Evolutionary conservation across 805 yeast genomes (phyloP).

Genomic region (Yarrowia sp.): DNA sequence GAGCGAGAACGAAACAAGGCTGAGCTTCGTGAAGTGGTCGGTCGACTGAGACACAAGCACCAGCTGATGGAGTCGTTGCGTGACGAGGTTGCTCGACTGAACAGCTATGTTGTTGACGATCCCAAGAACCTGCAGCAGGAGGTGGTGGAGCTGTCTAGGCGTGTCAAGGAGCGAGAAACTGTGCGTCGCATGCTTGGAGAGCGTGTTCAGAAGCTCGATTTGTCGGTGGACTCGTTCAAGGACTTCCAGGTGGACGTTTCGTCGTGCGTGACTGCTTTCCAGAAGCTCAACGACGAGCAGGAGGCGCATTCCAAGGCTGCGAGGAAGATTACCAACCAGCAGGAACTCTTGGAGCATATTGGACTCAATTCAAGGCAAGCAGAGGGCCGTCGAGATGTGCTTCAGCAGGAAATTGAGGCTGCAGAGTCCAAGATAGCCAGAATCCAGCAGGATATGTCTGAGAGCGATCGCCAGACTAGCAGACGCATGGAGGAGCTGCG

Average conservation of each 20-base stretch:
- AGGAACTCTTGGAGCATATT: constrained; percentile 1
- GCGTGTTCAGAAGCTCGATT: constrained; percentile 14
- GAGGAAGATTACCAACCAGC: not conserved
- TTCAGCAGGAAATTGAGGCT: constrained; percentile 3
- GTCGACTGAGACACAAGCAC: not conserved
- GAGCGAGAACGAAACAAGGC: constrained; percentile 7
- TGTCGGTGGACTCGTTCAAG: constrained; percentile 20
- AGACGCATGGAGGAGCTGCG: constrained; percentile 13
- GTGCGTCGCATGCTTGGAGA: not conserved
- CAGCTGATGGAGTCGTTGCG: constrained; percentile 17
- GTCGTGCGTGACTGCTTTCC: constrained; percentile 4
- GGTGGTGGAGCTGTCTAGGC: not conserved
- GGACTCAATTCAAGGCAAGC: not conserved
- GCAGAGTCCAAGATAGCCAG: constrained; percentile 12
- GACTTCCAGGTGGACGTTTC: constrained; percentile 20
- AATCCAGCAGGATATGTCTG: constrained; percentile 13
- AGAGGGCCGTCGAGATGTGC: not conserved
- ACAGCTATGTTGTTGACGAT: constrained; percentile 5
- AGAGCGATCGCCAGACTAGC: not conserved
- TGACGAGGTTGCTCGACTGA: not conserved
- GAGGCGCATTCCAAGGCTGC: not conserved
- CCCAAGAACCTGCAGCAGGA: not conserved
- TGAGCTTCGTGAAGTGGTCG: not conserved
- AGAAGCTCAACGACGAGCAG: constrained; percentile 1
- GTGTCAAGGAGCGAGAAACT: not conserved